Conservation (phyloP, 2,329 filamentous ascomycete genomes). For the Talaromyces rugulosus region DNA sequence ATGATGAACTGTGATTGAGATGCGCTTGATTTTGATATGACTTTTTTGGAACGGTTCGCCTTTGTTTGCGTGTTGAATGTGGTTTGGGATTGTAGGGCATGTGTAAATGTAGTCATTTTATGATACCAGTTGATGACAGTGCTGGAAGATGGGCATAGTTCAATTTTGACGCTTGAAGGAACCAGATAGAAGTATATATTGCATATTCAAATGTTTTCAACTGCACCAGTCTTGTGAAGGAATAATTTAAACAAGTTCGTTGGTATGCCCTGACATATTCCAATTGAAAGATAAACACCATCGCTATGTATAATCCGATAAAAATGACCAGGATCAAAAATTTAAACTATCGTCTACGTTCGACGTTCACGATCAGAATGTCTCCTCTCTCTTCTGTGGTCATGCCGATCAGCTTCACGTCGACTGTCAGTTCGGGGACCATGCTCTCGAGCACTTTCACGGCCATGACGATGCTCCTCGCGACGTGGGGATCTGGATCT, state of each 20-base stretch:
- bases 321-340: not conserved
- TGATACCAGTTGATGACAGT: not conserved
- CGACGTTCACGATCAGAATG: conserved; percentile 16
- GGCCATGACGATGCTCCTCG: conserved; percentile 25
- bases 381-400: conserved; percentile 19
- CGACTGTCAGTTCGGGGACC: not conserved
- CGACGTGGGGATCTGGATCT: conserved; percentile 25
- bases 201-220: not conserved
- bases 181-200: conserved; percentile 3
- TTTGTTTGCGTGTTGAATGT: not conserved
- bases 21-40: not conserved
- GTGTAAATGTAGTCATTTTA: not conserved
- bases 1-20: conserved; percentile 48
- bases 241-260: not conserved
- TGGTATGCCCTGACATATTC: not conserved
- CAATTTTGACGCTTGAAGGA: not conserved
- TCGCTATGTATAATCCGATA: conserved; percentile 9
- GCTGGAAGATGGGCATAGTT: not conserved
- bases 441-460: conserved; percentile 21
- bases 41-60: not conserved
- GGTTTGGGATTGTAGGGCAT: conserved; percentile 1
- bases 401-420: not conserved
- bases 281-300: conserved; percentile 9
- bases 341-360: not conserved
- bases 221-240: too few relatives aligned